Percentiles rank a stretch among this genome's conserved stretches.
Evolutionary conservation across 108 stramenopile species (phyloP).

Genomic region (Skeletonema potamos): DNA sequence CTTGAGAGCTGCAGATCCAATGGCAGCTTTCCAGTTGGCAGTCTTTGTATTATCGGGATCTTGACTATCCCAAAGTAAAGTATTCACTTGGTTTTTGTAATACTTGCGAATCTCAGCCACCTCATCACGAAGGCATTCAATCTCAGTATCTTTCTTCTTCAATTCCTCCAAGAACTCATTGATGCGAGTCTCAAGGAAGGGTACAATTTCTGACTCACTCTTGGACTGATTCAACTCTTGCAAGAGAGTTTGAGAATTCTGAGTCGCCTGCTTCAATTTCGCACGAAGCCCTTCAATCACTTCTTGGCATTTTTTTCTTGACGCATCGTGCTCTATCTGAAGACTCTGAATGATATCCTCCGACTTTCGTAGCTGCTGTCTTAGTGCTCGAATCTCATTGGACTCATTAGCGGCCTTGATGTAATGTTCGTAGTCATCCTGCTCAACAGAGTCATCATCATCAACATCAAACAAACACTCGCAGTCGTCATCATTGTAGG

Average conservation of each 20-base stretch:
- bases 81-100: background rate
- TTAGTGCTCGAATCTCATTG: background rate
- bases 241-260: background rate
- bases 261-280: background rate
- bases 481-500: background rate
- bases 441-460: background rate
- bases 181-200: background rate
- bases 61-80: background rate
- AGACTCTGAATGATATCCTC: background rate
- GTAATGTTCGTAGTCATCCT: background rate
- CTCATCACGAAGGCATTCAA: background rate
- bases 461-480: background rate
- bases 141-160: background rate
- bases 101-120: background rate
- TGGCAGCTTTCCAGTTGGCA: background rate
- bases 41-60: background rate
- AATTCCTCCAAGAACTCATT: background rate
- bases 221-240: background rate
- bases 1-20: background rate
- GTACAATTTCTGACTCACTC: background rate
- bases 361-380: background rate
- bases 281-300: background rate
- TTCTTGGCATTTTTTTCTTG: background rate
- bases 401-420: background rate
- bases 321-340: background rate